Conservation (phyloP, 371 early-diverging fungal genomes). For the Funneliformis caledonium region DNA sequence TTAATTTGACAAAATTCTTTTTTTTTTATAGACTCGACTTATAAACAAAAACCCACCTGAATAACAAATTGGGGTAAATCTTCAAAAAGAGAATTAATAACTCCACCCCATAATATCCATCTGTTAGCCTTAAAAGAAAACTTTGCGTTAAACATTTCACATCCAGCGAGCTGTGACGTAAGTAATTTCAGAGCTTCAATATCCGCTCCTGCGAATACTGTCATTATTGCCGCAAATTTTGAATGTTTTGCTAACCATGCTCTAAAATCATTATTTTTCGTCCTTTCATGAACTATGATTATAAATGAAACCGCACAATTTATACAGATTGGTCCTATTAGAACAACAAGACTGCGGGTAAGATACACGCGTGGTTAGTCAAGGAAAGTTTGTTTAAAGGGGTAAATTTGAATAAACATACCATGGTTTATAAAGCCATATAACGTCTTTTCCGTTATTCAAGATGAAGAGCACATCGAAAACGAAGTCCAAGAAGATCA, state of each 20-base stretch:
- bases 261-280: not conserved
- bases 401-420: not conserved
- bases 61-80: constrained; percentile 36
- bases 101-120: constrained; percentile 6
- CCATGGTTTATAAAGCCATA: constrained; percentile 15
- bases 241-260: not conserved
- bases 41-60: not conserved
- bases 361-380: not conserved
- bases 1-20: not conserved
- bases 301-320: not conserved
- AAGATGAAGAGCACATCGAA: constrained; percentile 16
- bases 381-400: not conserved
- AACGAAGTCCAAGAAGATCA: constrained; percentile 2
- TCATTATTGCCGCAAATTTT: not conserved
- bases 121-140: not conserved
- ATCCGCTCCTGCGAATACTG: not conserved
- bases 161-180: not conserved
- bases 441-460: constrained; percentile 6
- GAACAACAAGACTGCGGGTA: not conserved
- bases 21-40: not conserved
- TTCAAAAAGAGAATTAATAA: not conserved
- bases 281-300: not conserved
- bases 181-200: constrained; percentile 14
- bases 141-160: not conserved
- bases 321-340: not conserved